A percentile compares a stretch with the other conserved stretches of the same genome.
These are phyloP conservation scores for Dothistroma septosporum DNA, from an alignment of 2,329 filamentous ascomycete species.

Conservation along the genomic window DNA sequence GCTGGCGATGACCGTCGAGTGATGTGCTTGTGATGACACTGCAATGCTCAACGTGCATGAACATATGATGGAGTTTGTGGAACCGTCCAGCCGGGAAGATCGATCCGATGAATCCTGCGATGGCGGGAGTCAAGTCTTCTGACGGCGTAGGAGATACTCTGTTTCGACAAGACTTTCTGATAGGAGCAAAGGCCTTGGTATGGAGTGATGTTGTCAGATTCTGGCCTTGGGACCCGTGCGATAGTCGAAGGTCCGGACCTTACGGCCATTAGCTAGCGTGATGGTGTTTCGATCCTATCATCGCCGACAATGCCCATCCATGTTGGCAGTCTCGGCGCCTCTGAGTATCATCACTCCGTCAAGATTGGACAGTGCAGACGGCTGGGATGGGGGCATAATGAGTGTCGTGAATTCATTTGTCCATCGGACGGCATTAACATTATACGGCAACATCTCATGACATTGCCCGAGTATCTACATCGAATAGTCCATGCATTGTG, in stretches of 20 bases:
- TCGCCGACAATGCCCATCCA: background rate
- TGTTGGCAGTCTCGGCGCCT: background rate
- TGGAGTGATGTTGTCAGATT: background rate
- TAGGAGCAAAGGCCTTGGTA: background rate
- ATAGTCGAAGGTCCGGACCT: background rate
- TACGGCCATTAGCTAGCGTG: background rate
- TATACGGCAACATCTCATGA: background rate
- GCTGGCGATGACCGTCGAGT: background rate
- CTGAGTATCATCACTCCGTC: background rate
- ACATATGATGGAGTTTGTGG: too few relatives aligned
- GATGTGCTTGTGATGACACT: background rate
- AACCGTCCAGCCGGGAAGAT: too few relatives aligned
- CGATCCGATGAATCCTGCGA: too few relatives aligned
- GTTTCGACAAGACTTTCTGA: too few relatives aligned
- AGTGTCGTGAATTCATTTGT: background rate
- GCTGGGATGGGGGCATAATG: background rate
- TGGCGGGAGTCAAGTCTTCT: too few relatives aligned
- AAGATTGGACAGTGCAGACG: background rate
- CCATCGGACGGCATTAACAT: background rate
- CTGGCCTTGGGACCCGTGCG: background rate
- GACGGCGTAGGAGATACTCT: too few relatives aligned
- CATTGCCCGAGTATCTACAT: background rate
- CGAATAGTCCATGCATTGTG: background rate
- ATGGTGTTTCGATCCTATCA: background rate
- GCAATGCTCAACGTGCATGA: too few relatives aligned